These are phyloP conservation scores for Puccinia triticina DNA, from an alignment of 1,284 basidiomycete species.

Conservation along the genomic window DNA sequence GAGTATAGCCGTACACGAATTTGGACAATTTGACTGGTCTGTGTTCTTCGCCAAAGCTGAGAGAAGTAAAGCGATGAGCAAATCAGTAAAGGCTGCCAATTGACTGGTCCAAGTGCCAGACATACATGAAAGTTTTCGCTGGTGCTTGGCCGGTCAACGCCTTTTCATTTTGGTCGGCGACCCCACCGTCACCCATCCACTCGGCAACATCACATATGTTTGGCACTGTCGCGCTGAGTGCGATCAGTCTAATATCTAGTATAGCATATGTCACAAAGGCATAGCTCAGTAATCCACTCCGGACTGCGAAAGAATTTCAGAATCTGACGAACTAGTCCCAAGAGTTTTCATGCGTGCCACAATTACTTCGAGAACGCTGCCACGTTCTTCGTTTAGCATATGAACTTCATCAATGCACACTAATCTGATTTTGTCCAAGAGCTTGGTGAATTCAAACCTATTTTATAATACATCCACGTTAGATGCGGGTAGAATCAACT, in stretches of 20 bases:
- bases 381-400: conserved; percentile 82
- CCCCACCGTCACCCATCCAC: conserved; percentile 72
- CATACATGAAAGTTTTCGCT: conserved; percentile 63
- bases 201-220: conserved; percentile 85
- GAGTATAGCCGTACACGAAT: conserved; percentile 59
- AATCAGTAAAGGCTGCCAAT: conserved; percentile 25
- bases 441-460: conserved; percentile 55
- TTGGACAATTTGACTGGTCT: conserved; percentile 76
- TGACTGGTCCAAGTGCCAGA: conserved; percentile 58
- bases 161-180: conserved; percentile 34
- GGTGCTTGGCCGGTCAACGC: conserved; percentile 57
- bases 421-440: conserved; percentile 62
- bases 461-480: background rate
- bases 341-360: conserved; percentile 83
- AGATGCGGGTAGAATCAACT: background rate
- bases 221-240: conserved; percentile 90
- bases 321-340: conserved; percentile 62
- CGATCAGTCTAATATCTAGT: conserved; percentile 74
- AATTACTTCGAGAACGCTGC: conserved; percentile 89
- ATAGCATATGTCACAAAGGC: conserved; percentile 56
- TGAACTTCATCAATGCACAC: conserved; percentile 86
- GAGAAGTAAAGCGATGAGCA: background rate
- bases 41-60: conserved; percentile 85
- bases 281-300: conserved; percentile 47
- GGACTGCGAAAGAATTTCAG: background rate